Base-by-base conservation (phyloP, 768 basidiomycete species). In the Aureoboletus auriporus region DNA sequence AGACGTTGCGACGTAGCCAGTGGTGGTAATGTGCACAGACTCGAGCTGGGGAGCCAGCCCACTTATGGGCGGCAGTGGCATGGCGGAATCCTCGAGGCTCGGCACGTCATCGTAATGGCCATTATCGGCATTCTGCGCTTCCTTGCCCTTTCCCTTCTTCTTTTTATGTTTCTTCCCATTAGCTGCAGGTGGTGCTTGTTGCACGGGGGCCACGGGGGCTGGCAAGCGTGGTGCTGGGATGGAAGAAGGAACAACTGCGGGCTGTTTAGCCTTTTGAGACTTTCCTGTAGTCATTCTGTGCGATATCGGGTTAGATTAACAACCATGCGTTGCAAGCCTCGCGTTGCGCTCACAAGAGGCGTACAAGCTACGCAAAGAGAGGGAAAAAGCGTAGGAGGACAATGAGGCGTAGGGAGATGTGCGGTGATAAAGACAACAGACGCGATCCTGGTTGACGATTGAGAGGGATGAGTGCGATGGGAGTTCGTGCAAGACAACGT, bases 21-120 rank as follows among this genome's bases (percentile, higher is more conserved):
- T 78, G 8, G 76, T 73, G 42, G 74, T 71, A 17, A 72, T 70
- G 43, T 71, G 73, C 13, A 75, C 72, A 4, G 76, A 75, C 51
- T 77, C 76, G 36, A 77, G 69, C 33, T 71, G 71, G 13, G 76
- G 74, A 6, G 76, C 69, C n/a, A 74, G 66, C 8, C 72, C 70
- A 23, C 68, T 69, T 28, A 40, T 50, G 43, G 57, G 54, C 28
- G 59, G 58, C 14, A 55, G 9, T 14, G 52, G 50, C 47, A 54
- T 33, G 49, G 49, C 36, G 14, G 52, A 45, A 42, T 52, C 63
- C 40, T 65, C 59, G 30, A 66, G 57, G 50, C 57, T 40, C 4
- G 57, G 56, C 29, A 65, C 51, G 26, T 63, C 62, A 44, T 65
- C 58, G 34, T 48, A 49, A 12, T 51, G 33, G 34, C 64, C 62